Conservation (phyloP, 2,329 filamentous ascomycete genomes). For the Fusarium sp. region DNA sequence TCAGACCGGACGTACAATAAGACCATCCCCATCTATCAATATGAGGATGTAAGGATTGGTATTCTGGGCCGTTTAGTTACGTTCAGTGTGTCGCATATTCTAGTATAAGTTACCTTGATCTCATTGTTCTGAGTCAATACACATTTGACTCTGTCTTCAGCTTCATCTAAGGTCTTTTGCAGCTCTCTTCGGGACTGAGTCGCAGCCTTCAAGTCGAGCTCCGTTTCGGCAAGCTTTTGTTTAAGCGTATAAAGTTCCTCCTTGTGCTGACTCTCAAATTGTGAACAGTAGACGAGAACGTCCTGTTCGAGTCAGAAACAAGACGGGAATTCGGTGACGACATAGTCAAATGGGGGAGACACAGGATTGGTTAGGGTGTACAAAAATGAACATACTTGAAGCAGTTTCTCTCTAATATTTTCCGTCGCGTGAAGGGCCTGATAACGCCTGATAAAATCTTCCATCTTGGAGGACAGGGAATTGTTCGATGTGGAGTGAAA, state of each 20-base stretch:
- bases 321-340: not conserved
- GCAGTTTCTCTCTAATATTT: not conserved
- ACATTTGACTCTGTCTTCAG: slow-evolving; percentile 54
- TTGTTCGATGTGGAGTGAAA: not conserved
- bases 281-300: slow-evolving; percentile 54
- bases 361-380: no score
- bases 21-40: slow-evolving; percentile 73
- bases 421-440: not conserved
- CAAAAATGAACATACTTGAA: not conserved
- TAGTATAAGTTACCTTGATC: slow-evolving; percentile 59
- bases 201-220: slow-evolving; percentile 66
- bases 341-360: not conserved
- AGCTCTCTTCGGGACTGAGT: slow-evolving; percentile 63
- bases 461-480: not conserved
- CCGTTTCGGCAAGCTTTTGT: slow-evolving; percentile 58
- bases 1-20: slow-evolving; percentile 61
- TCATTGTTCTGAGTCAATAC: slow-evolving; percentile 57
- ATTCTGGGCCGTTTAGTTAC: slow-evolving; percentile 55
- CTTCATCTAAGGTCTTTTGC: slow-evolving; percentile 61
- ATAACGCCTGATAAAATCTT: not conserved
- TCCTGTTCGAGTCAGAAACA: slow-evolving; percentile 43
- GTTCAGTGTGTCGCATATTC: slow-evolving; percentile 25
- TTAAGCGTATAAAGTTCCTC: slow-evolving; percentile 59
- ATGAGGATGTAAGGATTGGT: slow-evolving; percentile 71
- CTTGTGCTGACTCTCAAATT: slow-evolving; percentile 56